phyloP scores from a whole-genome alignment of 2,329 filamentous ascomycete species.

The Didymella sp. region DNA sequence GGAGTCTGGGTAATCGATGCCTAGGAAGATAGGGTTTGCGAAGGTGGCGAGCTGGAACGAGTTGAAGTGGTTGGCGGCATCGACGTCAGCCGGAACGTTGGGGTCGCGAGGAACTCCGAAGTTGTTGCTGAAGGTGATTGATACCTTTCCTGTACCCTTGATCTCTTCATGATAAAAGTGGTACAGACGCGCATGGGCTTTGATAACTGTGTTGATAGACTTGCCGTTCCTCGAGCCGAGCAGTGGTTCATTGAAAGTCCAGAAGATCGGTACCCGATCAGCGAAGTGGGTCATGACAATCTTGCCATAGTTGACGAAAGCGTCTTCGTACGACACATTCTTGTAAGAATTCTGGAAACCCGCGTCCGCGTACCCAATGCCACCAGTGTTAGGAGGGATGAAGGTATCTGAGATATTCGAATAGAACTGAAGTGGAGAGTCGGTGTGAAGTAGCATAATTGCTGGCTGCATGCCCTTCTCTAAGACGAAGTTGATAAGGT shows the following conservation, averaged over 20 bases:
- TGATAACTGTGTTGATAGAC: constrained; percentile 46
- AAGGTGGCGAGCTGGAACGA: constrained; percentile 55
- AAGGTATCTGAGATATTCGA: constrained; percentile 40
- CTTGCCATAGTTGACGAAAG: constrained; percentile 62
- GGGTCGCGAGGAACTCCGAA: constrained; percentile 48
- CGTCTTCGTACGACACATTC: constrained; percentile 58
- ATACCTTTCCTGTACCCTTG: constrained; percentile 58
- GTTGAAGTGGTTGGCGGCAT: constrained; percentile 56
- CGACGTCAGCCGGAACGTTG: constrained; percentile 52
- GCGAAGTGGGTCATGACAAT: constrained; percentile 60
- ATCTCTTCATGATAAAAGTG: constrained; percentile 64
- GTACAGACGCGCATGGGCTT: constrained; percentile 59
- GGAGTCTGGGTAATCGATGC: constrained; percentile 59
- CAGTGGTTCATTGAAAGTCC: constrained; percentile 62
- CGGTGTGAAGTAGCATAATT: constrained; percentile 60
- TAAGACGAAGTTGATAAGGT: constrained; percentile 60
- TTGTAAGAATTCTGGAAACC: constrained; percentile 50
- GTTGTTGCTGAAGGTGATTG: constrained; percentile 58
- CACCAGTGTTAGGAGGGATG: constrained; percentile 29
- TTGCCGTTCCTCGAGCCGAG: constrained; percentile 53
- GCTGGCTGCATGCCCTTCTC: constrained; percentile 59
- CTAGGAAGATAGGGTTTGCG: constrained; percentile 62
- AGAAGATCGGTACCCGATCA: constrained; percentile 61
- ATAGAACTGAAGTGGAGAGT: constrained; percentile 56
- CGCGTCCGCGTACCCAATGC: constrained; percentile 37